Evolutionary conservation across 176 grass and related monocot species (phyloP), one percentile per base, ranked within the genome.

Genomic region (Oryza longistaminata): DNA sequence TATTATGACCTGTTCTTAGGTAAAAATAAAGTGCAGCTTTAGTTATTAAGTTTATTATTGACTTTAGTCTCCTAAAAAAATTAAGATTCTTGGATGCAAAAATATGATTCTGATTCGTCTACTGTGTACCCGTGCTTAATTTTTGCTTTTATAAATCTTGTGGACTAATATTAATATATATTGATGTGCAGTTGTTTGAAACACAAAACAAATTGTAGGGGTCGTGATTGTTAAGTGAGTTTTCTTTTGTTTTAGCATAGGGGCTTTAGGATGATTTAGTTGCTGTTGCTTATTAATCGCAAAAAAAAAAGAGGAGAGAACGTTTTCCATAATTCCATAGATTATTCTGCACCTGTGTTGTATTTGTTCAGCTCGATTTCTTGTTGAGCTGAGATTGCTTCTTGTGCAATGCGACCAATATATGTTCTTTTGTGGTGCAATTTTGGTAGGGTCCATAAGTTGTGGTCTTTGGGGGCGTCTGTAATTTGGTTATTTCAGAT

Each of bases 51-150:
- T 71, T 66, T 44, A 33, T 31, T 31, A 21, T 34, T 42, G 29
- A 61, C 76, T 87, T 77, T 31, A 24, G 74, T 75, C 31, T 66
- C 14, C 1, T 73, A 66, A 48, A 22, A 40, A 75, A 53, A 14
- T 21, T 35, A 13, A 48, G 46, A 74, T 44, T 68, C 49, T 42
- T 26, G 61, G 17, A 58, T 79, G 34, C 6, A 52, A 79, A 22
- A 22, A 61, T 35, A 19, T 48, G 42, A 45, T 73, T 85, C 17
- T 70, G 26, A 70, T 68, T n/a, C 74, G 27, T 64, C 12, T 79
- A 52, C 1, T 0, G 7, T 42, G 17, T 44, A 11, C 31, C 29
- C 52, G 17, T 42, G 43, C 2, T 42, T 52, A 55, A 42, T 19
- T 19, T 43, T 43, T 15, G 24, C n/a, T 55, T 34, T 34, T 42